These are phyloP conservation scores for Globisporangium irregulare DNA, from an alignment of 352 stramenopile species.

Conservation along the genomic window DNA sequence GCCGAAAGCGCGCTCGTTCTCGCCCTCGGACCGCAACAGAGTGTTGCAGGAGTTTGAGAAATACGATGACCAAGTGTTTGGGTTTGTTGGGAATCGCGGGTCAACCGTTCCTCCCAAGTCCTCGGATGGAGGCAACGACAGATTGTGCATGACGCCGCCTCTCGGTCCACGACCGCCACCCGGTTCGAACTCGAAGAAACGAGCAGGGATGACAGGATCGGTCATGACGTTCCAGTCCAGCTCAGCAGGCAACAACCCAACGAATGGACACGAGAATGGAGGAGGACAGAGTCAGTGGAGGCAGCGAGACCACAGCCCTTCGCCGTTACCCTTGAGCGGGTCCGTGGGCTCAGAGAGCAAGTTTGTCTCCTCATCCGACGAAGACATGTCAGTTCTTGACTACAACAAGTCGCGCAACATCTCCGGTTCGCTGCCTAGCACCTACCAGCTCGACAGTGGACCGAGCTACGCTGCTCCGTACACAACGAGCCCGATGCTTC, in stretches of 20 bases:
- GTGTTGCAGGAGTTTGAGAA: slow-evolving; percentile 53
- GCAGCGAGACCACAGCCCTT: slow-evolving; percentile 40
- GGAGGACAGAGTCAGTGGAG: slow-evolving; percentile 38
- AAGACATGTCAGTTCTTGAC: slow-evolving; percentile 21
- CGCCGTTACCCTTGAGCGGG: slow-evolving; percentile 38
- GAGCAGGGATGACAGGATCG: slow-evolving; percentile 20
- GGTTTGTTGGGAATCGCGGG: slow-evolving; percentile 23
- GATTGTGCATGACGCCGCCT: slow-evolving; percentile 49
- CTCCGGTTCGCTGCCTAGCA: slow-evolving; percentile 60
- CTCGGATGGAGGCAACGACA: slow-evolving; percentile 35
- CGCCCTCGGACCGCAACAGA: slow-evolving; percentile 40
- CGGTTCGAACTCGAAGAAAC: slow-evolving; percentile 44
- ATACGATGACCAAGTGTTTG: slow-evolving; percentile 78
- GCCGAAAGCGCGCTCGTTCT: slow-evolving; percentile 48
- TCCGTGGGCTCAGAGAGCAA: slow-evolving; percentile 33
- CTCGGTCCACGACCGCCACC: slow-evolving; percentile 33
- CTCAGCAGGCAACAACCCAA: slow-evolving; percentile 25
- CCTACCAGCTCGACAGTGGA: slow-evolving; percentile 52
- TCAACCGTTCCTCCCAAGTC: slow-evolving; percentile 29
- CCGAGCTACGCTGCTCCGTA: slow-evolving; percentile 38
- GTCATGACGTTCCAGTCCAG: slow-evolving; percentile 33
- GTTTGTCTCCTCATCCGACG: slow-evolving; percentile 33
- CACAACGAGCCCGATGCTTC: slow-evolving; percentile 54
- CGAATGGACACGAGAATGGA: slow-evolving; percentile 22
- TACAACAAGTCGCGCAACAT: slow-evolving; percentile 30